phyloP scores from a whole-genome alignment of 2,329 filamentous ascomycete genomes.

The Teratosphaeria viscida region DNA sequence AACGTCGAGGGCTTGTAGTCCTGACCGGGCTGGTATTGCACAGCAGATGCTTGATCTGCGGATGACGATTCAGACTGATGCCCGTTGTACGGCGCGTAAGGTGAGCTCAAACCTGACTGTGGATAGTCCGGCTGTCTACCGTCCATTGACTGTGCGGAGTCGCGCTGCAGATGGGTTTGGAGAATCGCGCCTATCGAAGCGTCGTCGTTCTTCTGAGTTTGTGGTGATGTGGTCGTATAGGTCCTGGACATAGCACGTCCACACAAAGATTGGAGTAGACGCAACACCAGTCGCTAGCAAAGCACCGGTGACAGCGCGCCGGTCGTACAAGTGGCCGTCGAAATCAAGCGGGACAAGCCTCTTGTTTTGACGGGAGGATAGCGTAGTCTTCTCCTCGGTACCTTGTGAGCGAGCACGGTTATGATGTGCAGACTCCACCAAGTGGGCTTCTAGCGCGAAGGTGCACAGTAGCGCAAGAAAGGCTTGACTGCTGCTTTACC shows the following conservation, averaged over 20 bases:
- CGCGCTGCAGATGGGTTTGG: conserved; percentile 27
- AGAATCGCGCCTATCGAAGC: conserved; percentile 30
- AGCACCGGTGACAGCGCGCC: conserved; percentile 24
- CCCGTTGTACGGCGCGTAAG: conserved; percentile 42
- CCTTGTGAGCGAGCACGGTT: conserved; percentile 33
- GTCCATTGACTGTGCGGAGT: conserved; percentile 41
- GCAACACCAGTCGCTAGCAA: conserved; percentile 23
- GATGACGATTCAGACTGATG: conserved; percentile 71
- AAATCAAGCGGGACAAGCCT: conserved; percentile 22
- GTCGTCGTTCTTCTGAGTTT: conserved; percentile 26
- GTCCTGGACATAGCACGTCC: conserved; percentile 38
- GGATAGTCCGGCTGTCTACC: conserved; percentile 42
- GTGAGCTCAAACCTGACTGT: conserved; percentile 45
- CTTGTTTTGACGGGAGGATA: conserved; percentile 28
- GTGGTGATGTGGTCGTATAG: conserved; percentile 31
- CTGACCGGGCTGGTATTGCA: conserved; percentile 74
- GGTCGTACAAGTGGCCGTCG: conserved; percentile 26
- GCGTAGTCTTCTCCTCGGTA: conserved; percentile 29
- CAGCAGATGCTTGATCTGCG: conserved; percentile 90
- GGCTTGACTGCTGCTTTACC: conserved; percentile 11
- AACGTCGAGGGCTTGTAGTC: conserved; percentile 66
- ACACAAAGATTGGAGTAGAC: conserved; percentile 17
- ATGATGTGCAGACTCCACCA: conserved; percentile 37
- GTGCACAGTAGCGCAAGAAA: conserved; percentile 7
- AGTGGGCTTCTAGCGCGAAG: conserved; percentile 20